Conservation (phyloP, 768 basidiomycete species). For the Lyophyllum shimeji region DNA sequence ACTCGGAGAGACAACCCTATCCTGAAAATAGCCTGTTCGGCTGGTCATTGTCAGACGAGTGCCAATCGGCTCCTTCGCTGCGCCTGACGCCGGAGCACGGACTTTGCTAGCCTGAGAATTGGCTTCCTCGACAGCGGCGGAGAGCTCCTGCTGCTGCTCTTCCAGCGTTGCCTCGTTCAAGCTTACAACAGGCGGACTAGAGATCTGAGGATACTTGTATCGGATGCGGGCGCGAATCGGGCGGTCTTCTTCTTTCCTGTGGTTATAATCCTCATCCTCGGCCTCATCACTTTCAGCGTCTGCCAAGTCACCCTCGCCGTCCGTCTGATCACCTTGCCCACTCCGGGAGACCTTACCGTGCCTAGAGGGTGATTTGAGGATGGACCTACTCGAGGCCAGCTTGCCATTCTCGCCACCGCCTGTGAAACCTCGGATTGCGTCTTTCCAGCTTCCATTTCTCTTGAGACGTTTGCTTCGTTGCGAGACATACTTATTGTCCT, state of each 20-base stretch:
- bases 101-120: slow-evolving; percentile 42
- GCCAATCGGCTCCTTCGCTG: slow-evolving; percentile 65
- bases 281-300: slow-evolving; percentile 57
- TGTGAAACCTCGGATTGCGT: slow-evolving; percentile 49
- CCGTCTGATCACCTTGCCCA: slow-evolving; percentile 20
- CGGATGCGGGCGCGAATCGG: slow-evolving; percentile 75
- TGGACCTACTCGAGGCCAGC: slow-evolving; percentile 15
- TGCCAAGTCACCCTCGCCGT: slow-evolving; percentile 52
- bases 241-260: slow-evolving; percentile 67
- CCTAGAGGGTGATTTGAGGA: slow-evolving; percentile 24
- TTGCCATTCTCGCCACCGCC: slow-evolving; percentile 37
- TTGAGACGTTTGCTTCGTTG: slow-evolving; percentile 47
- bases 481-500: slow-evolving; percentile 50
- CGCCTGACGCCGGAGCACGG: slow-evolving; percentile 23
- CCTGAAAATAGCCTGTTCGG: slow-evolving; percentile 90
- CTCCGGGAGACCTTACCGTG: slow-evolving; percentile 2
- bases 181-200: slow-evolving; percentile 18
- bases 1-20: slow-evolving; percentile 89
- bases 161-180: slow-evolving; percentile 42
- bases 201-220: slow-evolving; percentile 43
- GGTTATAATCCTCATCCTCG: slow-evolving; percentile 44
- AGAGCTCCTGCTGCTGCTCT: slow-evolving; percentile 51
- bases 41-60: slow-evolving; percentile 95
- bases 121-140: slow-evolving; percentile 50
- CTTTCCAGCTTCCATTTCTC: slow-evolving; percentile 60